Evolutionary conservation across 805 yeast species (phyloP), one percentile per base, ranked within the genome.

Genomic region (Lipomyces japonicus): DNA sequence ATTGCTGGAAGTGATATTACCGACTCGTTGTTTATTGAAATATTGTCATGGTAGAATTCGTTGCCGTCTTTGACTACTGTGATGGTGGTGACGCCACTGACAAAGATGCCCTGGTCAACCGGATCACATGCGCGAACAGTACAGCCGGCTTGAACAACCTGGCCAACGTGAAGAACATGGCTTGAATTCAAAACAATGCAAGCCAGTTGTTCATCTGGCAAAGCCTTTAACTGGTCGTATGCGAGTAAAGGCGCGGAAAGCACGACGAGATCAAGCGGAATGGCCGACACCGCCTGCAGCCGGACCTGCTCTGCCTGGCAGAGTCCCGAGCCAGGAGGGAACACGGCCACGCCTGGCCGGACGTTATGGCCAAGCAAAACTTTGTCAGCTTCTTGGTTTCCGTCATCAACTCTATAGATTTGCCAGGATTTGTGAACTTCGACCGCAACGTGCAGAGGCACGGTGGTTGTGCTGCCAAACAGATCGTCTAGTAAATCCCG

Each of bases 41-140:
- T 60, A 55, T 37, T 61, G 40, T 64, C 14, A 61, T 38, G n/a
- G 56, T 65, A 62, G 9, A 58, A 42, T 12, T 47, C 48, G 22
- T 31, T 36, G 6, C 36, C 42, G 34, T 54, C 59, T 51, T 73
- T 75, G 16, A 81, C 75, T 26, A 85, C 66, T 2, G 81, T 75
- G 2, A 86, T 67, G n/a, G 70, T 70, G 0, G 91, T 81, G 1
- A 42, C 30, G 1, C 66, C 64, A 1, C 56, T 48, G 19, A 68
- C 64, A 0, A 84, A 60, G 4, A 64, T 57, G 0, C 95, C 95
- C 63, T 86, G 95, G 37, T 76, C 78, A 2, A 79, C 73, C 0
- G 95, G 95, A 58, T 86, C 95, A 63, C 88, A 79, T 31, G 53
- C 47, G 21, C 42, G 30, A 12, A 52, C 50, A 14, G 21, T 12